phyloP scores from a whole-genome alignment of 208 protist genomes.

The Acanthamoeba lenticulata region DNA sequence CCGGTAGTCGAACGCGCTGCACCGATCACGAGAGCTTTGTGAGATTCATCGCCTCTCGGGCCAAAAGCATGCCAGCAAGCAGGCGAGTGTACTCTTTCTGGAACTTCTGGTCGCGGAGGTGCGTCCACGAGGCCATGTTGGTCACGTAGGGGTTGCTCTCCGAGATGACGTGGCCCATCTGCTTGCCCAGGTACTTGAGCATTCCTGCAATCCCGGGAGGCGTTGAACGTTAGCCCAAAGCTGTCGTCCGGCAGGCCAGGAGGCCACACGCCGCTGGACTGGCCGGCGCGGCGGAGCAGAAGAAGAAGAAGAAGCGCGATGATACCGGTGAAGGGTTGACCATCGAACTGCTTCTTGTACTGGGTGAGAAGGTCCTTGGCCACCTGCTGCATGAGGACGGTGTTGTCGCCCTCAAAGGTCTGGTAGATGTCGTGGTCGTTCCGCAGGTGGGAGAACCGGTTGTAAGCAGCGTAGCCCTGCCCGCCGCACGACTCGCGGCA shows the following conservation, averaged over 20 bases:
- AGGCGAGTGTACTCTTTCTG: not conserved
- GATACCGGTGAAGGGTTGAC: not conserved
- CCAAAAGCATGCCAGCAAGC: too few species aligned
- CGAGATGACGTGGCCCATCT: slow-evolving; percentile 33
- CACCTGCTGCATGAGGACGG: slow-evolving; percentile 58
- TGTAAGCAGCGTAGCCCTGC: slow-evolving; percentile 34
- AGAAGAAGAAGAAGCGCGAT: not conserved
- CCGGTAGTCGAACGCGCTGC: slow-evolving; percentile 1
- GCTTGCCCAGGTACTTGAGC: slow-evolving; percentile 38
- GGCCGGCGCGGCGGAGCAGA: not conserved
- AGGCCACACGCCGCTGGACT: too few species aligned
- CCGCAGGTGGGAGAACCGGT: not conserved
- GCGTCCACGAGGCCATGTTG: slow-evolving; percentile 11
- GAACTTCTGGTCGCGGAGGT: slow-evolving; percentile 18
- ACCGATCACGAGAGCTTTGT: not conserved
- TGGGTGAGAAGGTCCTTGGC: slow-evolving; percentile 48
- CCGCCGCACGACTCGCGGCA: slow-evolving; percentile 62
- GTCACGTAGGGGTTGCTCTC: slow-evolving; percentile 19
- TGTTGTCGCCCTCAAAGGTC: slow-evolving; percentile 51
- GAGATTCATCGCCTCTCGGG: too few species aligned
- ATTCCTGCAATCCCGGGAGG: not conserved
- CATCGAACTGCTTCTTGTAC: slow-evolving; percentile 24
- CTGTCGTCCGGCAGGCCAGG: not conserved
- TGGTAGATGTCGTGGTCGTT: slow-evolving; percentile 52
- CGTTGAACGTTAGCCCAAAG: not conserved